Conservation (phyloP, 495 filamentous ascomycete genomes). For the Cercophora scortea region DNA sequence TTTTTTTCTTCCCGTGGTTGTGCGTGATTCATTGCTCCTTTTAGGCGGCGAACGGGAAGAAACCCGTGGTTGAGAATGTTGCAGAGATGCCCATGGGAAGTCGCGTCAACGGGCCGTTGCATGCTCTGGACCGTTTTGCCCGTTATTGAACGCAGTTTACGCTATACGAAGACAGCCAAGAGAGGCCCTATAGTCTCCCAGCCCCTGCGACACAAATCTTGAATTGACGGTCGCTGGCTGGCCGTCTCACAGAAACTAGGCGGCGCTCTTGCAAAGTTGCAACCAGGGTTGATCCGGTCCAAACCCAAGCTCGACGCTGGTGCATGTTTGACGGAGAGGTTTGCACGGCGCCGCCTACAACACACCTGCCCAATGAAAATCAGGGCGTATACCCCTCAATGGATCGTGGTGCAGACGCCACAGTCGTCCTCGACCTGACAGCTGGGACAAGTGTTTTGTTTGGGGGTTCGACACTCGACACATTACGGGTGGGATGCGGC, state of each 20-base stretch:
- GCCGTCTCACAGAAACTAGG: not conserved
- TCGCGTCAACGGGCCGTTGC: constrained; percentile 10
- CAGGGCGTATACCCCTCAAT: too few species aligned
- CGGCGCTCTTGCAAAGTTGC: not conserved
- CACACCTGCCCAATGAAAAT: not conserved
- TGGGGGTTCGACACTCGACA: too few species aligned
- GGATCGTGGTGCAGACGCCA: constrained; percentile 8
- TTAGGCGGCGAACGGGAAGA: not conserved
- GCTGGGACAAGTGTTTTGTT: constrained; percentile 5
- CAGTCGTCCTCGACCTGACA: constrained; percentile 5
- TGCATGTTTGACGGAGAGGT: not conserved
- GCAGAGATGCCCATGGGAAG: not conserved
- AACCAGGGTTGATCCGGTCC: not conserved
- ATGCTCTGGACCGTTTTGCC: constrained; percentile 2
- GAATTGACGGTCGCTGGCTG: not conserved
- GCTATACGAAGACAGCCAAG: not conserved
- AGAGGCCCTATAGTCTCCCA: not conserved
- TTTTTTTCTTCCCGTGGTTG: not conserved
- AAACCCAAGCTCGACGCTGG: not conserved
- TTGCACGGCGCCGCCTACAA: not conserved
- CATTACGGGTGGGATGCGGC: not conserved
- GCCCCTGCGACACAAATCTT: not conserved
- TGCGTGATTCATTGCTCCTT: not conserved
- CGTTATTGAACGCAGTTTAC: not conserved
- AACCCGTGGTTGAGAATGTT: not conserved